These are phyloP conservation scores for Leccinum longicurvipes DNA, from an alignment of 768 basidiomycete genomes.

Conservation along the genomic window DNA sequence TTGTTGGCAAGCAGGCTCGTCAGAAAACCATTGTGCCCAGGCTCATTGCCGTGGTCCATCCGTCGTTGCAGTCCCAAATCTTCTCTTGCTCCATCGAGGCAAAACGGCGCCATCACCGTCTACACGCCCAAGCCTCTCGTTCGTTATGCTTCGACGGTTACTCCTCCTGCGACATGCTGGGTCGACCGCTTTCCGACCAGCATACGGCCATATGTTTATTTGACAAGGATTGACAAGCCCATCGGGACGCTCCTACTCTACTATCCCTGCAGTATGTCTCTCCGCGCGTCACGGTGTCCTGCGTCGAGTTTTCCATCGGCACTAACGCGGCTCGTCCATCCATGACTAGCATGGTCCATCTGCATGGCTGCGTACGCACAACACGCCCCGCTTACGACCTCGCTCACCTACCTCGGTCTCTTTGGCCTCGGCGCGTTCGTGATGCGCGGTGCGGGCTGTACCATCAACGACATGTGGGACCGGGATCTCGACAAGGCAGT, in stretches of 20 bases:
- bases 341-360: conserved; percentile 88
- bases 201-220: conserved; percentile 74
- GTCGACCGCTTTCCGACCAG: conserved; percentile 59
- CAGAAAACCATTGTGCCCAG: not conserved
- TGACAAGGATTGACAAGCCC: conserved; percentile 92
- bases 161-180: conserved; percentile 47
- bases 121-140: conserved; percentile 5
- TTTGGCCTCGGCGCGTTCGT: conserved; percentile 90
- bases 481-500: conserved; percentile 86
- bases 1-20: conserved; percentile 4
- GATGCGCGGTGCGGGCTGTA: conserved; percentile 98
- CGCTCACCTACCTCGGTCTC: conserved; percentile 72
- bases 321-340: not conserved
- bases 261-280: conserved; percentile 84
- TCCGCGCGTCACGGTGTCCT: not conserved
- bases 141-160: conserved; percentile 15
- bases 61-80: not conserved
- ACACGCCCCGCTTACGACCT: conserved; percentile 59
- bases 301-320: not conserved
- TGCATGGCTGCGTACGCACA: conserved; percentile 91
- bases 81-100: not conserved
- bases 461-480: conserved; percentile 99
- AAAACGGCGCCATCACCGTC: not conserved
- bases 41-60: not conserved
- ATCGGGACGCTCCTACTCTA: conserved; percentile 90